Evolutionary conservation across 192 early-diverging fungal genomes (phyloP).

Genomic region (Backusella morwellensis): DNA sequence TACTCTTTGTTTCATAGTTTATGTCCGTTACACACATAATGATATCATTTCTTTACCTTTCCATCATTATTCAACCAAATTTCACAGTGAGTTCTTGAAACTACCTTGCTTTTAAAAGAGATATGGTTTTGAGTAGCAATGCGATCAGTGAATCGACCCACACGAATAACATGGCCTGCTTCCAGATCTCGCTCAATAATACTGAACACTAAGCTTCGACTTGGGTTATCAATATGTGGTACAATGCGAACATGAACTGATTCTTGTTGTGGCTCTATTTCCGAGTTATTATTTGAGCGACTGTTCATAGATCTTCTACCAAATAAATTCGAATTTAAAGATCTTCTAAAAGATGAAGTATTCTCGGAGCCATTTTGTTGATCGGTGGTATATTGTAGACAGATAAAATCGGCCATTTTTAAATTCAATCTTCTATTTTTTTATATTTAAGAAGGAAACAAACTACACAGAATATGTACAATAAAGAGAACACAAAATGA

Average conservation of each 20-base stretch:
- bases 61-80: slow-evolving; percentile 77
- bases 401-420: slow-evolving; percentile 21
- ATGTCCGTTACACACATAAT: neutral
- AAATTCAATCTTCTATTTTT: neutral
- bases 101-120: slow-evolving; percentile 91
- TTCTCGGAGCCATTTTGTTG: neutral
- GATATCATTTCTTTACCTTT: slow-evolving; percentile 15
- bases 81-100: slow-evolving; percentile 89
- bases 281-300: neutral
- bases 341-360: slow-evolving; percentile 16
- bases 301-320: slow-evolving; percentile 12
- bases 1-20: neutral
- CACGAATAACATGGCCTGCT: slow-evolving; percentile 59
- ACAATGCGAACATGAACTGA: slow-evolving; percentile 14
- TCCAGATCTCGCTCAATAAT: slow-evolving; percentile 62
- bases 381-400: neutral
- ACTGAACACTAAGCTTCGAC: slow-evolving; percentile 41
- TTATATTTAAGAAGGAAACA: neutral
- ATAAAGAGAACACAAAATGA: neutral
- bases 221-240: slow-evolving; percentile 11
- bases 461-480: neutral
- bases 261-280: neutral
- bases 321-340: slow-evolving; percentile 10
- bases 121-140: slow-evolving; percentile 54
- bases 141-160: slow-evolving; percentile 42